These are phyloP conservation scores for Hypoxylon trugodes DNA, from an alignment of 495 filamentous ascomycete genomes.

Conservation along the genomic window DNA sequence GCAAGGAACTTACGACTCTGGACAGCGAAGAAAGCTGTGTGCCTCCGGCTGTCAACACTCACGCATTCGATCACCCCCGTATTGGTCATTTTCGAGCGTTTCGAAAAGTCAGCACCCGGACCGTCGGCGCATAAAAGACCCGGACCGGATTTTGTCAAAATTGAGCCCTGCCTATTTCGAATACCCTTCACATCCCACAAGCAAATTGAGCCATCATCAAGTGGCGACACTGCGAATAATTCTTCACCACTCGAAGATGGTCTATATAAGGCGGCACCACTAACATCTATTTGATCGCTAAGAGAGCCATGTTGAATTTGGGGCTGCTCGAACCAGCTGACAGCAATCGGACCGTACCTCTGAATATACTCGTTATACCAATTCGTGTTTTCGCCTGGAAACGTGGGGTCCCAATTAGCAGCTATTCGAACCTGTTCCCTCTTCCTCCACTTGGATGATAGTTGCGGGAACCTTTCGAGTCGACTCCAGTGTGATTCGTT, in stretches of 20 bases:
- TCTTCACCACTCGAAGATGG: conserved; percentile 54
- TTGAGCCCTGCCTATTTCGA: conserved; percentile 66
- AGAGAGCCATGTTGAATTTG: conserved; percentile 44
- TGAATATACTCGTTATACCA: conserved; percentile 93
- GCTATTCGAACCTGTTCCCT: conserved; percentile 63
- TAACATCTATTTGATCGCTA: conserved; percentile 56
- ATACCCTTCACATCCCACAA: conserved; percentile 82
- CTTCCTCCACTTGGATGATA: conserved; percentile 46
- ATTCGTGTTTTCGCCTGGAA: conserved; percentile 70
- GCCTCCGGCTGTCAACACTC: conserved; percentile 75
- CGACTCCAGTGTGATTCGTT: conserved; percentile 31
- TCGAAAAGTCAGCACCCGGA: conserved; percentile 52
- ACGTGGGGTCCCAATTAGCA: conserved; percentile 84
- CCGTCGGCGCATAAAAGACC: conserved; percentile 67
- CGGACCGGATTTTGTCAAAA: conserved; percentile 69
- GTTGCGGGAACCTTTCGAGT: conserved; percentile 21
- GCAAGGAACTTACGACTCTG: conserved; percentile 70
- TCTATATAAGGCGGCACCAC: conserved; percentile 72
- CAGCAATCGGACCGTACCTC: conserved; percentile 73
- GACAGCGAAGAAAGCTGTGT: conserved; percentile 79
- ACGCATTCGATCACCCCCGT: conserved; percentile 86
- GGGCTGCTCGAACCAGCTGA: conserved; percentile 78
- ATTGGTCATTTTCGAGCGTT: conserved; percentile 57
- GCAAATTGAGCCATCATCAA: conserved; percentile 86
- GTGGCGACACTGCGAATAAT: conserved; percentile 74